phyloP scores from a whole-genome alignment of 768 basidiomycete species.

The Tephrocybe sp. region DNA sequence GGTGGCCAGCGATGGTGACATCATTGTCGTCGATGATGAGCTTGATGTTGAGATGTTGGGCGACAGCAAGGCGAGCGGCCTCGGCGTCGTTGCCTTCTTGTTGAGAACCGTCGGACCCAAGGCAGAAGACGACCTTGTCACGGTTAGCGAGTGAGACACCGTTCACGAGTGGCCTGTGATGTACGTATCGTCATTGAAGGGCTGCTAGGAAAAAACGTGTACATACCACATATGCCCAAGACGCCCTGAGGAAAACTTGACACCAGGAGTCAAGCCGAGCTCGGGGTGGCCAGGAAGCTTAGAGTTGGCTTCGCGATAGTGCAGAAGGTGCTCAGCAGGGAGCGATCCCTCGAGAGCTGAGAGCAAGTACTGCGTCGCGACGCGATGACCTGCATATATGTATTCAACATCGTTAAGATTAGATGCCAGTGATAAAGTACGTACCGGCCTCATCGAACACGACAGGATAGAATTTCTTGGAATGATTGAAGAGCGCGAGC shows the following conservation, averaged over 20 bases:
- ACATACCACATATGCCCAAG: slow-evolving; percentile 90
- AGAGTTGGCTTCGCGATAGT: slow-evolving; percentile 84
- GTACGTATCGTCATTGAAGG: background rate
- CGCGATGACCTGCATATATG: slow-evolving; percentile 69
- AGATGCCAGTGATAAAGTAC: slow-evolving; percentile 19
- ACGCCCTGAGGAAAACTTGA: slow-evolving; percentile 93
- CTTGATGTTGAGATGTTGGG: slow-evolving; percentile 81
- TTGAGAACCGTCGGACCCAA: slow-evolving; percentile 89
- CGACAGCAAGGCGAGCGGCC: slow-evolving; percentile 84
- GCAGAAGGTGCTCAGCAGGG: slow-evolving; percentile 74
- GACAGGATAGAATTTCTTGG: slow-evolving; percentile 63
- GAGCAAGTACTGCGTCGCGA: slow-evolving; percentile 87
- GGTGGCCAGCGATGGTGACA: slow-evolving; percentile 91
- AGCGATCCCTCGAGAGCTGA: slow-evolving; percentile 74
- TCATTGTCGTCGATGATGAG: slow-evolving; percentile 89
- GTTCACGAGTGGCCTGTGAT: slow-evolving; percentile 69
- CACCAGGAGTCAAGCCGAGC: slow-evolving; percentile 86
- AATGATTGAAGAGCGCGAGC: slow-evolving; percentile 68
- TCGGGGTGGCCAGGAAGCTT: slow-evolving; percentile 90
- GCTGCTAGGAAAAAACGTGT: slow-evolving; percentile 12
- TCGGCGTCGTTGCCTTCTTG: slow-evolving; percentile 93
- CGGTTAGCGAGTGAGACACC: slow-evolving; percentile 81
- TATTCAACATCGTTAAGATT: slow-evolving; percentile 9
- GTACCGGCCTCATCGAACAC: slow-evolving; percentile 82
- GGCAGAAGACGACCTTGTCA: slow-evolving; percentile 75